Evolutionary conservation across 2,329 filamentous ascomycete species (phyloP).

Genomic region (Zarea fungicola): DNA sequence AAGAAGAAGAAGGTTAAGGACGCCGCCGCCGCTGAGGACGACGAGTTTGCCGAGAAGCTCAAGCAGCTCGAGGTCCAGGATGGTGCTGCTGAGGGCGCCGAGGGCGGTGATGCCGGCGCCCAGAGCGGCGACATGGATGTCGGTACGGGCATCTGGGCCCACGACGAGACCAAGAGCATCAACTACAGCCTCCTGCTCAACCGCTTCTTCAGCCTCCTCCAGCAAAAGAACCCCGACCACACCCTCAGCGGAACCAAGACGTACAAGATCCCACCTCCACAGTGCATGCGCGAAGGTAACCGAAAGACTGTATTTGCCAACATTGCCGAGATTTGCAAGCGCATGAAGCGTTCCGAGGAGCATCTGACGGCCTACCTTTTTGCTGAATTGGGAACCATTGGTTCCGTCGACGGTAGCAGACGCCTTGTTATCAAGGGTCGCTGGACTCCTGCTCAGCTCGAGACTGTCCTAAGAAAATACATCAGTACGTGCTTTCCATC

Average conservation of each 20-base stretch:
- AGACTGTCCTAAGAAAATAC: slow-evolving; percentile 93
- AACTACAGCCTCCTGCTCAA: slow-evolving; percentile 79
- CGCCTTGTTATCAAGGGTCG: slow-evolving; percentile 97
- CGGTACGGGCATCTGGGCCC: slow-evolving; percentile 86
- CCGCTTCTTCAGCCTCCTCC: slow-evolving; percentile 91
- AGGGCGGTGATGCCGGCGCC: slow-evolving; percentile 49
- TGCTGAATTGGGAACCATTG: slow-evolving; percentile 94
- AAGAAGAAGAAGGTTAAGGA: slow-evolving; percentile 58
- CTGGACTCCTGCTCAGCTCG: slow-evolving; percentile 99
- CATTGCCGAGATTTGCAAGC: slow-evolving; percentile 96
- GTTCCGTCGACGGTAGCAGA: slow-evolving; percentile 88
- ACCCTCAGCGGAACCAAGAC: slow-evolving; percentile 82
- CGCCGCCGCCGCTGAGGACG: slow-evolving; percentile 54
- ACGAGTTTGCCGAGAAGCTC: slow-evolving; percentile 56
- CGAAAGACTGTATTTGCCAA: slow-evolving; percentile 99
- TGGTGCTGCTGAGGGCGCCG: slow-evolving; percentile 48
- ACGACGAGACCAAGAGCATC: slow-evolving; percentile 72
- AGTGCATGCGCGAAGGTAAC: slow-evolving; percentile 99
- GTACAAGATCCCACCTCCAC: slow-evolving; percentile 98
- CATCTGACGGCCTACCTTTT: slow-evolving; percentile 97
- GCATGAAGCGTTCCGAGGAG: slow-evolving; percentile 98
- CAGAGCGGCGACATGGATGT: slow-evolving; percentile 74
- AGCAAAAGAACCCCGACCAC: slow-evolving; percentile 95
- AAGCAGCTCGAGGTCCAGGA: slow-evolving; percentile 62
- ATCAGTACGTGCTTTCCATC: slow-evolving; percentile 61